Evolutionary conservation across 805 yeast species (phyloP).

Genomic region (Schizosaccharomyces cryophilus): DNA sequence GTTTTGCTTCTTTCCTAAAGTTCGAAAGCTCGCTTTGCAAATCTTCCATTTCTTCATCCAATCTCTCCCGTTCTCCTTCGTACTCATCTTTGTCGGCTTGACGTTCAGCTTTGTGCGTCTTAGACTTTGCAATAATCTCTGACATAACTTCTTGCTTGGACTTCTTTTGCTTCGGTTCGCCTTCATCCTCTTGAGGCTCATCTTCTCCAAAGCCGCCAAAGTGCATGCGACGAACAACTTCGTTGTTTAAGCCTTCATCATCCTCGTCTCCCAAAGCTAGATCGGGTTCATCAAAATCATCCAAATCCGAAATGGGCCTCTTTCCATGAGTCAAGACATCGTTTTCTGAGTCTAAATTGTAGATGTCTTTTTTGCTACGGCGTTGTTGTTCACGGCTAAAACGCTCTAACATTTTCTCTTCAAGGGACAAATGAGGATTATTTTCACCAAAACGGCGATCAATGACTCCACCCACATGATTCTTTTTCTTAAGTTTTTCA

Average conservation of each 20-base stretch:
- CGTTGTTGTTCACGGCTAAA: slow-evolving; percentile 69
- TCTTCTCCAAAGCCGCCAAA: slow-evolving; percentile 9
- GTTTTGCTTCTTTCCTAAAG: background rate
- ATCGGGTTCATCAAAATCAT: slow-evolving; percentile 28
- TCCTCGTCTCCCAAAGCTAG: slow-evolving; percentile 13
- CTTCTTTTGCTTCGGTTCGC: slow-evolving; percentile 16
- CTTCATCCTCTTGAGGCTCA: slow-evolving; percentile 19
- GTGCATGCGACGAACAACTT: slow-evolving; percentile 12
- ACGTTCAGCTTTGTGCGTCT: slow-evolving; percentile 18
- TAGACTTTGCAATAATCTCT: slow-evolving; percentile 21
- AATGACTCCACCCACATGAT: slow-evolving; percentile 50
- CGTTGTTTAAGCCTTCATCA: slow-evolving; percentile 14
- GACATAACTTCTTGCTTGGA: slow-evolving; percentile 21
- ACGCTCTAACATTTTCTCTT: slow-evolving; percentile 86
- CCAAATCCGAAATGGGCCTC: slow-evolving; percentile 31
- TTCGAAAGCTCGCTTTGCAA: slow-evolving; percentile 6
- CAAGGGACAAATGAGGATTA: slow-evolving; percentile 43
- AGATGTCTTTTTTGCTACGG: slow-evolving; percentile 27
- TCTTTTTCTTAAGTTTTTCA: slow-evolving; percentile 18
- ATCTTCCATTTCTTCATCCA: slow-evolving; percentile 16
- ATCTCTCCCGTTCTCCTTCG: slow-evolving; percentile 14
- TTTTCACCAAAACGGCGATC: slow-evolving; percentile 81
- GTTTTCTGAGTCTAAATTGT: slow-evolving; percentile 39
- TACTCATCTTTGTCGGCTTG: slow-evolving; percentile 19
- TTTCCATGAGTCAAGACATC: slow-evolving; percentile 57